These are phyloP conservation scores for Aphanomyces cochlioides DNA, from an alignment of 352 stramenopile genomes.

Conservation along the genomic window DNA sequence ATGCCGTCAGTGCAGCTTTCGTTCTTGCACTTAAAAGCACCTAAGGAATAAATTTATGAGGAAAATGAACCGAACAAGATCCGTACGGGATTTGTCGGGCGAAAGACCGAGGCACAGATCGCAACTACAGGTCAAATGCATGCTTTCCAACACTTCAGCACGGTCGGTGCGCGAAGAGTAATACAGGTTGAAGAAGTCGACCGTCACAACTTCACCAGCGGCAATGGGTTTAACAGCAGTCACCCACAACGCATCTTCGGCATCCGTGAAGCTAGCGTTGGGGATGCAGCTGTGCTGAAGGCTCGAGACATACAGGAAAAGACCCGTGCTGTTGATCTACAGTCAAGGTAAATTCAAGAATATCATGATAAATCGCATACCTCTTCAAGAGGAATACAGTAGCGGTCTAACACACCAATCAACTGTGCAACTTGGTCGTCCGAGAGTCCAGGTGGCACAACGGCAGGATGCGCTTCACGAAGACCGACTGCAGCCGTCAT, in stretches of 20 bases:
- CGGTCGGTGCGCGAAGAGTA: constrained; percentile 64
- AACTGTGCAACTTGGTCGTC: constrained; percentile 58
- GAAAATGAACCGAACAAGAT: background rate
- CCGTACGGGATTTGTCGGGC: constrained; percentile 45
- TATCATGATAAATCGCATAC: constrained; percentile 36
- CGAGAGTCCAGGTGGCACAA: constrained; percentile 53
- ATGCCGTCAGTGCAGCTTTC: constrained; percentile 3
- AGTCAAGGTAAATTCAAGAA: background rate
- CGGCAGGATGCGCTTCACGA: constrained; percentile 45
- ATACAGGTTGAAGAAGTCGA: constrained; percentile 80
- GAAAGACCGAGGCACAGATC: constrained; percentile 44
- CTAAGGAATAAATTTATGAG: background rate
- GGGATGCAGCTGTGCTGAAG: constrained; percentile 72
- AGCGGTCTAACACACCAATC: constrained; percentile 70
- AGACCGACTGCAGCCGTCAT: constrained; percentile 48
- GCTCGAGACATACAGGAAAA: constrained; percentile 66
- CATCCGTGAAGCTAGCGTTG: constrained; percentile 76
- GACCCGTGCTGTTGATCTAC: constrained; percentile 42
- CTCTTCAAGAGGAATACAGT: constrained; percentile 71
- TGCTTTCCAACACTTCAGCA: constrained; percentile 48
- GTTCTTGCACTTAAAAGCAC: constrained; percentile 33
- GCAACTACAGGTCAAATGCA: constrained; percentile 61
- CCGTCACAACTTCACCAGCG: constrained; percentile 58
- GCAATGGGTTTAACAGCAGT: constrained; percentile 64
- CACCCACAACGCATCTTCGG: constrained; percentile 65